Evolutionary conservation across 768 basidiomycete species (phyloP), one percentile per base, ranked within the genome.

Genomic region (Lactarius indigo): DNA sequence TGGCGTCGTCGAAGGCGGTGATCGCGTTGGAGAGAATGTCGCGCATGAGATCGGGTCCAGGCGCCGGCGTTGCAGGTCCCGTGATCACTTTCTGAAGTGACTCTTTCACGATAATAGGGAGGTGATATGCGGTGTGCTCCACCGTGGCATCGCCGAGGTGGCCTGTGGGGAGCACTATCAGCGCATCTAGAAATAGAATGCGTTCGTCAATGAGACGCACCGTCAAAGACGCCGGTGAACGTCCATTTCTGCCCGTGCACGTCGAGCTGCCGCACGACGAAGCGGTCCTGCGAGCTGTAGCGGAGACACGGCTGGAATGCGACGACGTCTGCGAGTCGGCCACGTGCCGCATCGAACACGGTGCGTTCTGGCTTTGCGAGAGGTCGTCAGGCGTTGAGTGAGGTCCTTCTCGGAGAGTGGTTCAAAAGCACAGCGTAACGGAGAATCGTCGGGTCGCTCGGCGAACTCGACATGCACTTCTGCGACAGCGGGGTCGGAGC

Each of bases 71-170:
- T 42, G 66, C 68, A 6, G 64, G 62, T 33, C 73, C 70, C 57
- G 73, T 68, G 60, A 79, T 72, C 37, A 75, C 74, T 30, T 74
- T 72, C 57, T 77, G 76, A 37, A 84, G 76, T 44, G 75, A 75
- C 65, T 69, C 70, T 59, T 72, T 77, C 58, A 84, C 73, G 68
- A 79, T 75, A 18, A 71, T 70, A n/a, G 83, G 81, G 8, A 84
- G 77, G 39, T 74, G 75, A 64, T 74, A 72, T 57, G 78, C 77
- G 41, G 78, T 79, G 64, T 81, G 78, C 69, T 82, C 77, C 6
- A 82, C 84, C 2, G 82, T 82, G 41, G 82, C 76, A 59, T 80
- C 77, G 66, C 82, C 81, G 57, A 81, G 79, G 61, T 84, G 83
- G 57, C 83, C 83, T 84, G 2, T n/a, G 47, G 50, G 15, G 30